These are phyloP conservation scores for Cafeteria roenbergensis DNA, from an alignment of 108 stramenopile genomes.

Conservation along the genomic window DNA sequence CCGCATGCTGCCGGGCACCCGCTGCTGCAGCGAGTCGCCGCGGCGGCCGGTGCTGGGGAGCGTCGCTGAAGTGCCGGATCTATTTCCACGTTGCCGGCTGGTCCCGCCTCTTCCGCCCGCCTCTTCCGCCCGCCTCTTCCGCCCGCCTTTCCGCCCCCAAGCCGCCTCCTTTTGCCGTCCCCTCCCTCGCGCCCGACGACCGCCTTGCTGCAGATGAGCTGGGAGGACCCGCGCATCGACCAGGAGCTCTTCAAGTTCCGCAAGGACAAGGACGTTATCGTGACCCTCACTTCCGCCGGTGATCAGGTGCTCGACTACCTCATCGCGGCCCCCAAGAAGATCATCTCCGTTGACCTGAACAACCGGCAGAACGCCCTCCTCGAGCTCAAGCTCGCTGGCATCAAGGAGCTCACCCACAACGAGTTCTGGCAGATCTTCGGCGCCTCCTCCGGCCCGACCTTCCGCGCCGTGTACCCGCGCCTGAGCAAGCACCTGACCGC, in stretches of 20 bases:
- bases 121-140: too few relatives aligned
- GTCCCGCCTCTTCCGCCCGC: too few relatives aligned
- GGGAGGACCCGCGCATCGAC: conserved; percentile 36
- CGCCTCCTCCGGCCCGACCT: conserved; percentile 7
- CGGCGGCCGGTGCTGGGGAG: too few relatives aligned
- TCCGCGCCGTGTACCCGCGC: conserved; percentile 17
- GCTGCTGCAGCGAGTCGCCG: too few relatives aligned
- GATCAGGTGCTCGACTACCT: conserved; percentile 33
- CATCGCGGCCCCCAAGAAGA: conserved; percentile 21
- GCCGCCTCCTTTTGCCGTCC: too few relatives aligned
- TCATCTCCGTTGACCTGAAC: conserved; percentile 34
- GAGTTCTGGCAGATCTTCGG: conserved; percentile 27
- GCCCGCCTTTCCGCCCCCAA: too few relatives aligned
- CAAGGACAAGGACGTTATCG: conserved; percentile 23
- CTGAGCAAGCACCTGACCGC: conserved; percentile 17
- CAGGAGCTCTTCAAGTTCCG: conserved; percentile 13
- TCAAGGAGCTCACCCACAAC: conserved; percentile 18
- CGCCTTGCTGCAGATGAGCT: too few relatives aligned
- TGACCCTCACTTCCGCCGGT: conserved; percentile 32
- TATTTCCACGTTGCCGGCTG: too few relatives aligned
- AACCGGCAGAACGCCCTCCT: conserved; percentile 28
- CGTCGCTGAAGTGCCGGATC: too few relatives aligned
- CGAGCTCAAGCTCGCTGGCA: conserved; percentile 25
- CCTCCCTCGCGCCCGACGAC: too few relatives aligned
- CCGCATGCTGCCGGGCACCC: too few relatives aligned